Percentiles rank a stretch among this genome's conserved stretches.
phyloP scores from a whole-genome alignment of 352 stramenopile species.

The Phytophthora ohioensis region DNA sequence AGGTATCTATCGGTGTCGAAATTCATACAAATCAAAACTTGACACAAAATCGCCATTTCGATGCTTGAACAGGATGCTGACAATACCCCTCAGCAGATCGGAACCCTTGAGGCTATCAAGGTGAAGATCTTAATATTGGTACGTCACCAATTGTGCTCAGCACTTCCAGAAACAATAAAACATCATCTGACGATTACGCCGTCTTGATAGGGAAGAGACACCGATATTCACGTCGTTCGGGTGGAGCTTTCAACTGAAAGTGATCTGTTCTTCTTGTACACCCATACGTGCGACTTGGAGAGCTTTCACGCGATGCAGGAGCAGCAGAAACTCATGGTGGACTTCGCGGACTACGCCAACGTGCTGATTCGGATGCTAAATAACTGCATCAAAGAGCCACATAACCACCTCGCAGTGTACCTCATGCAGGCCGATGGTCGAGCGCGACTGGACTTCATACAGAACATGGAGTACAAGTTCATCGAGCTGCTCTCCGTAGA shows the following conservation, averaged over 20 bases:
- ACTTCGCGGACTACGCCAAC: constrained; percentile 95
- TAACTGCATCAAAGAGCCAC: constrained; percentile 95
- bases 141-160: constrained; percentile 4
- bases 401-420: constrained; percentile 95
- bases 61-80: constrained; percentile 60
- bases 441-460: constrained; percentile 94
- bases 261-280: constrained; percentile 96
- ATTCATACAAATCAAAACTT: neutral
- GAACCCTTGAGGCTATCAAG: constrained; percentile 95
- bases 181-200: neutral
- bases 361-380: constrained; percentile 96
- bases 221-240: constrained; percentile 84
- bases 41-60: neutral
- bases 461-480: constrained; percentile 98
- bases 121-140: constrained; percentile 94
- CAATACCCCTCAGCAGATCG: constrained; percentile 89
- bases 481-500: constrained; percentile 94
- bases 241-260: constrained; percentile 93
- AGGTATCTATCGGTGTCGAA: constrained; percentile 48
- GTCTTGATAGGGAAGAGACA: constrained; percentile 76
- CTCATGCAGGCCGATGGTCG: constrained; percentile 93
- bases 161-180: neutral
- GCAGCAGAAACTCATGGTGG: constrained; percentile 96
- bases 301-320: constrained; percentile 93
- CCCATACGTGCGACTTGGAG: constrained; percentile 88